Conservation (phyloP, 208 protist species). For the Spongospora subterranea region DNA sequence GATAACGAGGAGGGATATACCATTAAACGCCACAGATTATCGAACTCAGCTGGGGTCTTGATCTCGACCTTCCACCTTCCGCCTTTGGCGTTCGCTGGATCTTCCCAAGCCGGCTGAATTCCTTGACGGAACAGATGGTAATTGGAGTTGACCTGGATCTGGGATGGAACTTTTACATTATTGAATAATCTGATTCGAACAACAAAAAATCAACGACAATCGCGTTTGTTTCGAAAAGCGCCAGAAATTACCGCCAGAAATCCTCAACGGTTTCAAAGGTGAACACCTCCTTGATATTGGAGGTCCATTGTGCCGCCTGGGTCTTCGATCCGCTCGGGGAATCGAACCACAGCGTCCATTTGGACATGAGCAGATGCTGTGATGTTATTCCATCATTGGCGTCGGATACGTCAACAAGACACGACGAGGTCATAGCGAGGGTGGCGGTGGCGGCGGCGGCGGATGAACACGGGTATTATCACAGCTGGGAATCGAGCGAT, state of each 20-base stretch:
- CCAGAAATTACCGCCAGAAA: constrained; percentile 24
- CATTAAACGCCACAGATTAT: not conserved
- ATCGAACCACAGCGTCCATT: constrained; percentile 53
- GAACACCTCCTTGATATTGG: constrained; percentile 24
- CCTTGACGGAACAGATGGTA: constrained; percentile 54
- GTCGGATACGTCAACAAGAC: not conserved
- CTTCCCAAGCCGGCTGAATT: constrained; percentile 23
- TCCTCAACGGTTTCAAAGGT: constrained; percentile 38
- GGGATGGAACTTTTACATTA: constrained; percentile 18
- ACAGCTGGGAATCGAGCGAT: too few relatives aligned
- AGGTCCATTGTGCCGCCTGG: not conserved
- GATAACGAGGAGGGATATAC: not conserved
- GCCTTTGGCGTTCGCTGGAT: not conserved
- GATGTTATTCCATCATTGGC: not conserved
- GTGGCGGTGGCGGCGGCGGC: too few relatives aligned
- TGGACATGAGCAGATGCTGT: constrained; percentile 15
- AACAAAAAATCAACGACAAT: not conserved
- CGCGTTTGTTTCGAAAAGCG: not conserved
- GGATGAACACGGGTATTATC: too few relatives aligned
- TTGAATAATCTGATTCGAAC: not conserved
- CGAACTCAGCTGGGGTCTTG: constrained; percentile 35
- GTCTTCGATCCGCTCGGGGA: not conserved
- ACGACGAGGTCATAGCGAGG: too few relatives aligned
- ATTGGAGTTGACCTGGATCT: not conserved
- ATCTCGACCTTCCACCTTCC: constrained; percentile 23